phyloP scores from a whole-genome alignment of 2,329 filamentous ascomycete species.

The Fusarium decemcellulare region DNA sequence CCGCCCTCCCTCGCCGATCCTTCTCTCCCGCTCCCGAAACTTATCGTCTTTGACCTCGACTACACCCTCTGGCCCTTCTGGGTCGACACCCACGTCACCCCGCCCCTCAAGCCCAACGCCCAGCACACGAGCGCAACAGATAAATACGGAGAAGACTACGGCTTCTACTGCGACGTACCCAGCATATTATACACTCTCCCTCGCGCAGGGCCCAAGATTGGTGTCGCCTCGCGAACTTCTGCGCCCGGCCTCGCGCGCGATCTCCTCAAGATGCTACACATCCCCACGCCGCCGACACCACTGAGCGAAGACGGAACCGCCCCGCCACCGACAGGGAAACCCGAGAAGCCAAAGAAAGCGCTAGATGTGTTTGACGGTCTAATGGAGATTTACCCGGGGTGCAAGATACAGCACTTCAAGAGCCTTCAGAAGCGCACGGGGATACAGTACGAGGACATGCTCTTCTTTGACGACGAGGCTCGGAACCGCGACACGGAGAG shows the following conservation, averaged over 20 bases:
- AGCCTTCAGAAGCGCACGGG: slow-evolving; percentile 79
- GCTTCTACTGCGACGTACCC: slow-evolving; percentile 80
- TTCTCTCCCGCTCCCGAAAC: slow-evolving; percentile 78
- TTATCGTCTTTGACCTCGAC: slow-evolving; percentile 95
- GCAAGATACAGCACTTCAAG: slow-evolving; percentile 89
- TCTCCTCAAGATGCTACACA: slow-evolving; percentile 81
- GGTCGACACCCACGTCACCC: slow-evolving; percentile 92
- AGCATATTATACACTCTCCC: slow-evolving; percentile 74
- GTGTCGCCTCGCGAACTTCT: slow-evolving; percentile 84
- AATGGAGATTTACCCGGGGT: slow-evolving; percentile 80
- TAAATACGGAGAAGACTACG: slow-evolving; percentile 74
- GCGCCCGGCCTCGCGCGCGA: slow-evolving; percentile 85
- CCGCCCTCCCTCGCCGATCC: slow-evolving; percentile 65
- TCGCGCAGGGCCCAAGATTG: slow-evolving; percentile 67
- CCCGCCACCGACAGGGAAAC: slow-evolving; percentile 35
- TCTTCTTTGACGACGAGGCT: slow-evolving; percentile 96
- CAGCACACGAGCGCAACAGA: slow-evolving; percentile 63
- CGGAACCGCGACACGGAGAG: slow-evolving; percentile 86
- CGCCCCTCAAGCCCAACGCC: slow-evolving; percentile 72
- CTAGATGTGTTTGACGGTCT: slow-evolving; percentile 73
- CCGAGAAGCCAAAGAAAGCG: slow-evolving; percentile 58
- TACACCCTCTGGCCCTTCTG: slow-evolving; percentile 99
- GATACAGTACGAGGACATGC: slow-evolving; percentile 84
- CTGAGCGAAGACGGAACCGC: slow-evolving; percentile 19
- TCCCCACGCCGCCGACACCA: slow-evolving; percentile 56